Percentiles rank a stretch among this genome's conserved stretches.
These are phyloP conservation scores for Heimioporus sp. DNA, from an alignment of 768 basidiomycete species.

Conservation along the genomic window DNA sequence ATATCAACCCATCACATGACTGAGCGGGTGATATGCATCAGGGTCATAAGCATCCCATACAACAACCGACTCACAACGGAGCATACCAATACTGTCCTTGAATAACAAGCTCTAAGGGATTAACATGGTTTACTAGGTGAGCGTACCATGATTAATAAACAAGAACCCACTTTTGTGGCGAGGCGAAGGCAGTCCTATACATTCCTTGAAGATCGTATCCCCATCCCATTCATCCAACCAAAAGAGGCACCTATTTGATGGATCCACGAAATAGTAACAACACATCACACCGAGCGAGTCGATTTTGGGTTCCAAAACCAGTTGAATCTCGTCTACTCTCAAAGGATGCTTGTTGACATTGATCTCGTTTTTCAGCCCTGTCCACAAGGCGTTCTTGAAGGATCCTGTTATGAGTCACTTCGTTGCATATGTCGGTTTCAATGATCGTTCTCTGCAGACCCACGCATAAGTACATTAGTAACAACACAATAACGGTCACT, in stretches of 20 bases:
- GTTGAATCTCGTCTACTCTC: conserved; percentile 32
- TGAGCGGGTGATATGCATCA: not conserved
- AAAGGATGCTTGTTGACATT: conserved; percentile 26
- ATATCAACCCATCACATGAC: not conserved
- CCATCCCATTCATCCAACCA: conserved; percentile 49
- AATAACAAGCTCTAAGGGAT: conserved; percentile 29
- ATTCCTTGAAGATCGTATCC: conserved; percentile 27
- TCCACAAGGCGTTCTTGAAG: conserved; percentile 25
- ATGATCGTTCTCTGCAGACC: conserved; percentile 49
- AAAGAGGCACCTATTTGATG: conserved; percentile 47
- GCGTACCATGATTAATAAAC: accelerated
- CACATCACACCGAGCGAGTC: conserved; percentile 19
- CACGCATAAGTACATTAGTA: not conserved
- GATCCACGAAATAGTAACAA: conserved; percentile 55
- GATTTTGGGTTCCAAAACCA: conserved; percentile 43
- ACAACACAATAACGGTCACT: not conserved
- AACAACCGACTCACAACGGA: conserved; percentile 5
- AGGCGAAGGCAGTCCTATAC: conserved; percentile 8
- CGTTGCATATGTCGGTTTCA: conserved; percentile 50
- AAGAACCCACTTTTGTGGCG: conserved; percentile 27
- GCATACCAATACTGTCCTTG: conserved; percentile 38
- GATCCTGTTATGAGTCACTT: conserved; percentile 33
- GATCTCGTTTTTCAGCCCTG: conserved; percentile 18
- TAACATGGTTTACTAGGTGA: not conserved
- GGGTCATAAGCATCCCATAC: not conserved